Base-by-base conservation (phyloP, 257 asterid genomes). In the Solanum etuberosum region DNA sequence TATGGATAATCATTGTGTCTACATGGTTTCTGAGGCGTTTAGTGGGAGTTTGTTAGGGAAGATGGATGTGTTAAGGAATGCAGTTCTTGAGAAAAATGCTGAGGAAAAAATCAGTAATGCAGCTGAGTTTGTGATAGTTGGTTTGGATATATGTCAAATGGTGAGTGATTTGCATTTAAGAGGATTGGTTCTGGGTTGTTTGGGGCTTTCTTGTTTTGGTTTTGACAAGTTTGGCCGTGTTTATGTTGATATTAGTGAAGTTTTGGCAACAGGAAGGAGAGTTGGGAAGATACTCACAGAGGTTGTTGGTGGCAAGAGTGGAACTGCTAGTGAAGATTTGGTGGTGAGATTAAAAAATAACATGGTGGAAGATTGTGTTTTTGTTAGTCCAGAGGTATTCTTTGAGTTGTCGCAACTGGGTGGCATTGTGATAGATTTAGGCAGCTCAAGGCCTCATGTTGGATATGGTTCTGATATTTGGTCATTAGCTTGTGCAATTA, bases 391-490 rank as follows among this genome's bases (percentile, higher is more conserved):
- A 3, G 98, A 97, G 91, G 86, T 93, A 86, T 74, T 93, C 61
- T 40, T 87, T 42, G 92, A 87, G 85, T 80, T 90, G 57, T 43
- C 91, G 43, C 87, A 77, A 25, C 90, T 86, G 85, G 91, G 84
- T 21, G 93, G 90, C 59, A 81, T 88, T 73, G 92, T 88, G 72
- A 40, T 93, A 85, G 90, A 87, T 88, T 61, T 23, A 83, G 92
- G 63, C 43, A 90, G 83, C 83, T 86, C 88, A 38, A 85, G 38
- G 82, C 85, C 86, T 85, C 90, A 90, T 87, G 91, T 94, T 84
- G 92, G 93, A 51, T 90, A 85, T 88, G 94, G 93, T 91, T 92
- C 98, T 25, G 98, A 95, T 92, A 93, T 91, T 89, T 97, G 98
- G 99, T 93, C 97, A 16, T 89, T 93, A 37, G 98, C 96, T 88